These are phyloP conservation scores for Theileria parva DNA, from an alignment of 169 alveolate genomes.

Conservation along the genomic window DNA sequence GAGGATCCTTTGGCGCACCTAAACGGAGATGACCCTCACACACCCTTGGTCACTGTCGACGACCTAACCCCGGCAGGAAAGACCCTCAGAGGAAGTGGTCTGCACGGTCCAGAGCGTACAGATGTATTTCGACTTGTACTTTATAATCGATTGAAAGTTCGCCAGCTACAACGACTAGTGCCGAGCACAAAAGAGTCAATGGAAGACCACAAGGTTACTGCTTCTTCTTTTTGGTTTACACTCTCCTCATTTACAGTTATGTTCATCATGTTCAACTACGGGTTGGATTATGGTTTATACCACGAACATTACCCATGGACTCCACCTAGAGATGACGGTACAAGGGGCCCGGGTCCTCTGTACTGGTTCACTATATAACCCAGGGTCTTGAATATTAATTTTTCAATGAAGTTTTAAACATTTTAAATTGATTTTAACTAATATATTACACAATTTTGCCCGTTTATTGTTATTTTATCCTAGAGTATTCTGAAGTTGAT, in stretches of 20 bases:
- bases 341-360: slow-evolving; percentile 78
- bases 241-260: slow-evolving; percentile 57
- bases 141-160: slow-evolving; percentile 83
- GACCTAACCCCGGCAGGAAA: slow-evolving; percentile 69
- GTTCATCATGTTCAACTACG: slow-evolving; percentile 61
- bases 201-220: slow-evolving; percentile 75
- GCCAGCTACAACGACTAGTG: slow-evolving; percentile 82
- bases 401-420: too few species aligned
- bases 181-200: slow-evolving; percentile 75
- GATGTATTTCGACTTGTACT: slow-evolving; percentile 79
- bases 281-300: slow-evolving; percentile 70
- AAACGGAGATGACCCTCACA: slow-evolving; percentile 64
- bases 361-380: slow-evolving; percentile 57
- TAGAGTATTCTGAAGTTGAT: background rate
- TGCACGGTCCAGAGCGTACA: slow-evolving; percentile 88
- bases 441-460: too few species aligned
- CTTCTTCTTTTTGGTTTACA: slow-evolving; percentile 78
- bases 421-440: too few species aligned
- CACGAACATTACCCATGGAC: slow-evolving; percentile 84
- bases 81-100: slow-evolving; percentile 83
- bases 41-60: slow-evolving; percentile 69
- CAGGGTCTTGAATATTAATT: too few species aligned
- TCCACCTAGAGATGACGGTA: slow-evolving; percentile 80
- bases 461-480: too few species aligned
- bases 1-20: slow-evolving; percentile 69